Conservation (phyloP, 768 basidiomycete genomes). For the Pisolithus microcarpus region DNA sequence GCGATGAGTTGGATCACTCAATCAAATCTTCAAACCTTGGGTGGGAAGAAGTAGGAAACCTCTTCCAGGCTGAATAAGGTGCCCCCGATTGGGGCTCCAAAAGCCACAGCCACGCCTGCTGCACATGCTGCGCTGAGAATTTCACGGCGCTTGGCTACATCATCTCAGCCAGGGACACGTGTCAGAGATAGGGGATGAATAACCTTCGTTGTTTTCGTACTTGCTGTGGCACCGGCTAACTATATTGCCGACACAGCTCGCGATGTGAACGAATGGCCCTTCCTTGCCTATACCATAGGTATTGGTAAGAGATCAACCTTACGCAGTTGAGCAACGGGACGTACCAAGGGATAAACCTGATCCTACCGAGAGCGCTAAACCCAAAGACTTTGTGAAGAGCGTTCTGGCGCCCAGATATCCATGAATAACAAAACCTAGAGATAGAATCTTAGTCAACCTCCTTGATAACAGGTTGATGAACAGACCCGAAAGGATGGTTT, state of each 20-base stretch:
- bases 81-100: constrained; percentile 94
- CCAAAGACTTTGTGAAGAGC: constrained; percentile 84
- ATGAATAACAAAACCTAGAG: constrained; percentile 85
- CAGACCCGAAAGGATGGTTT: constrained; percentile 80
- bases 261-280: constrained; percentile 86
- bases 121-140: constrained; percentile 94
- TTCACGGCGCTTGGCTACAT: constrained; percentile 82
- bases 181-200: constrained; percentile 4
- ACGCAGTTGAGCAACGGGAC: constrained; percentile 5
- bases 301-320: constrained; percentile 3
- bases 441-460: constrained; percentile 10
- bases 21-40: constrained; percentile 49
- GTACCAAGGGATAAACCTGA: constrained; percentile 82
- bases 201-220: constrained; percentile 94
- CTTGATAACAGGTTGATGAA: constrained; percentile 1
- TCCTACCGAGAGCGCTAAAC: constrained; percentile 84
- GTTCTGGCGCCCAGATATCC: constrained; percentile 92
- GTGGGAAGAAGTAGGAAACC: constrained; percentile 94
- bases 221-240: constrained; percentile 78
- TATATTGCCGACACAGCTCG: constrained; percentile 89
- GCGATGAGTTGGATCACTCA: neutral
- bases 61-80: constrained; percentile 92
- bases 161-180: neutral
- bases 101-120: constrained; percentile 95
- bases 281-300: constrained; percentile 45